These are phyloP conservation scores for Teunomyces barrocoloradensis DNA, from an alignment of 805 yeast genomes.

Conservation along the genomic window DNA sequence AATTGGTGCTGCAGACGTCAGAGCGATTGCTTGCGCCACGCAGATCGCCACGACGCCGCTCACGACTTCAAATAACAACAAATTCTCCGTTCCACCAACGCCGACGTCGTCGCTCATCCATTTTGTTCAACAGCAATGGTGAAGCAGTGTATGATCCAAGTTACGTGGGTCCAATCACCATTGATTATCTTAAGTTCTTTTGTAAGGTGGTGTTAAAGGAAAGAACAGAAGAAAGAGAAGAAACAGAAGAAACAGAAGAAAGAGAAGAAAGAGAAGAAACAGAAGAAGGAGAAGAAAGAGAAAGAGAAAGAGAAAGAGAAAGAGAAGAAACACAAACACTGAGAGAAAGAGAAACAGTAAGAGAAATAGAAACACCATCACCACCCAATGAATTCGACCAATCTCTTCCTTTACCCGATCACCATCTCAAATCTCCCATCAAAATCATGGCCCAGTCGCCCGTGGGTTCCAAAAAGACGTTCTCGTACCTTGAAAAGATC, in stretches of 20 bases:
- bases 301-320: too few species aligned
- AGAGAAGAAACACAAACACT: slow-evolving; percentile 8
- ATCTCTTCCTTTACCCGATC: neutral
- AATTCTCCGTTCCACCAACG: slow-evolving; percentile 4
- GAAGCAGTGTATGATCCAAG: slow-evolving; percentile 24
- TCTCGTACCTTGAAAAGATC: slow-evolving; percentile 13
- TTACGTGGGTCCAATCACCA: slow-evolving; percentile 37
- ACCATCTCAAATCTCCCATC: slow-evolving; percentile 1
- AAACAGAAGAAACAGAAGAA: too few species aligned
- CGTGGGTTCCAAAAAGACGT: slow-evolving; percentile 6
- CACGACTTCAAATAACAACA: neutral
- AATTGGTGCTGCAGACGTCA: slow-evolving; percentile 4
- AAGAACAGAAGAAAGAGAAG: neutral
- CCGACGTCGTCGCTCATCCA: slow-evolving; percentile 26
- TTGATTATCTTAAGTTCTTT: slow-evolving; percentile 34
- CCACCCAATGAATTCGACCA: slow-evolving; percentile 4
- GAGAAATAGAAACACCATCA: neutral
- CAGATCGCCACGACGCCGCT: neutral
- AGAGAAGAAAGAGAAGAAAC: too few species aligned
- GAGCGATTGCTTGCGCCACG: neutral
- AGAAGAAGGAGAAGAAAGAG: too few species aligned
- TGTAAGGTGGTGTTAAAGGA: slow-evolving; percentile 28
- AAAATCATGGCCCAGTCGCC: neutral
- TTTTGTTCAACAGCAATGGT: slow-evolving; percentile 21
- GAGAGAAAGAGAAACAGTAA: slow-evolving; percentile 5